A percentile compares a stretch with the other conserved stretches of the same genome.
phyloP scores from a whole-genome alignment of 768 basidiomycete genomes.

The Lentinus tigrinus region DNA sequence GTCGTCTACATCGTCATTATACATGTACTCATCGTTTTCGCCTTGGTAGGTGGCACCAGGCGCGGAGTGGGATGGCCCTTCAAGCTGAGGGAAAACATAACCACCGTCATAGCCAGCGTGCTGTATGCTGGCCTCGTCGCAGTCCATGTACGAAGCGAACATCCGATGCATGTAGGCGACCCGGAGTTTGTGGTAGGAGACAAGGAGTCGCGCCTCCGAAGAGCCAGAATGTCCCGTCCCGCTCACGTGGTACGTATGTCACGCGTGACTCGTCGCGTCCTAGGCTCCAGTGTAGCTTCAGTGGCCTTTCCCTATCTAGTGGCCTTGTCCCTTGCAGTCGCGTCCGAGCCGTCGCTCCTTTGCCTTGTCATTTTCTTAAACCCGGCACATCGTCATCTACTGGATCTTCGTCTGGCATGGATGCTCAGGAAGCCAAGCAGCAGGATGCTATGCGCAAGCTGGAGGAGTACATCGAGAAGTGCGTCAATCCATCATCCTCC shows the following conservation, averaged over 20 bases:
- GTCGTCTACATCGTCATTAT: slow-evolving; percentile 20
- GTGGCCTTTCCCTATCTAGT: neutral
- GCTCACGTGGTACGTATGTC: slow-evolving; percentile 6
- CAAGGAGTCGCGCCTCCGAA: neutral
- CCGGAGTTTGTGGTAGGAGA: neutral
- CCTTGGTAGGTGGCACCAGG: slow-evolving; percentile 5
- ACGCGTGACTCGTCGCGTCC: slow-evolving; percentile 16
- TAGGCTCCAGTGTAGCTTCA: neutral
- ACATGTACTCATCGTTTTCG: slow-evolving; percentile 8
- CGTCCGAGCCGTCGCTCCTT: slow-evolving; percentile 1
- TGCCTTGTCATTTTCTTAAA: neutral
- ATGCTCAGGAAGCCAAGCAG: slow-evolving; percentile 22
- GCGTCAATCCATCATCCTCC: slow-evolving; percentile 20
- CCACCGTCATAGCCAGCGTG: neutral
- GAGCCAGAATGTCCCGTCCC: neutral
- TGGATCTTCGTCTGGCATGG: neutral
- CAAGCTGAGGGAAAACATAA: neutral
- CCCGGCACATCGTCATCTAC: too few relatives aligned
- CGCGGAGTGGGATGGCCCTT: neutral
- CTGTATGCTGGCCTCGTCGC: neutral
- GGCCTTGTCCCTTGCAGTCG: slow-evolving; percentile 1
- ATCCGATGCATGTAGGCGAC: neutral
- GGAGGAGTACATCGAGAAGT: slow-evolving; percentile 83
- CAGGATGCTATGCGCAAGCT: slow-evolving; percentile 33
- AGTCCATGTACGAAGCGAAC: too few relatives aligned